Base-by-base conservation (phyloP, 768 basidiomycete species). In the Filobasidium wieringae region DNA sequence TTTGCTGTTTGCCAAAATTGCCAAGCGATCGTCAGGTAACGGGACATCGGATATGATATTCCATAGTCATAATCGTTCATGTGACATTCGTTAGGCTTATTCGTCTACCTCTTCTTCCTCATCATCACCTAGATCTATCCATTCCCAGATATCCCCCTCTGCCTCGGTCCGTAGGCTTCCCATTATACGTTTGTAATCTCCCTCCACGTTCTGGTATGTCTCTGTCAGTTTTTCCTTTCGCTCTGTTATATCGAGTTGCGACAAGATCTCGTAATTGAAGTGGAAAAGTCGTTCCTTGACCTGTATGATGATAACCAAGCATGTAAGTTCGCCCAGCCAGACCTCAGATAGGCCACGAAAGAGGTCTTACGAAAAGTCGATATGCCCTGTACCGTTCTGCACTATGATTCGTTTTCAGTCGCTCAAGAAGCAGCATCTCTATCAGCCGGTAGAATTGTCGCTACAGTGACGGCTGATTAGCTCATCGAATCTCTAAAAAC, bases 201-300 rank as follows among this genome's bases (percentile, higher is more conserved):
- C 83, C 41, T 78, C 77, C 11, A 96, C 89, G 59, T 78, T 84
- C 66, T 86, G 83, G 75, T 88, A 99, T 5, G 93, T 97, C 75
- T 92, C 88, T 73, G 90, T 85, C 41, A 99, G 77, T 71, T 91
- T 93, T 58, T 87, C 83, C 54, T 88, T 79, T 27, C 90, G 80
- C 68, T 96, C 93, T 54, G 84, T 78, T 62, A 86, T 85, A 58
- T 92, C 88, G 58, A 96, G 76, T 67, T 92, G 91, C 53, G 82
- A 82, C 43, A 99, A 79, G 52, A 86, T 80, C 78, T 92, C 89
- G 71, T 84, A 95, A 75, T 97, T 99, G 76, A 96, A 96, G 22
- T 90, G 80, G 68, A 87, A 96, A 41, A 99, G 74, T 34, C 95
- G 81, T 72, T 95, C 90, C 75, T 99, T 99, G 68, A 93, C 90